phyloP scores from a whole-genome alignment of 306 rosid genomes.

The Malus domestica region DNA sequence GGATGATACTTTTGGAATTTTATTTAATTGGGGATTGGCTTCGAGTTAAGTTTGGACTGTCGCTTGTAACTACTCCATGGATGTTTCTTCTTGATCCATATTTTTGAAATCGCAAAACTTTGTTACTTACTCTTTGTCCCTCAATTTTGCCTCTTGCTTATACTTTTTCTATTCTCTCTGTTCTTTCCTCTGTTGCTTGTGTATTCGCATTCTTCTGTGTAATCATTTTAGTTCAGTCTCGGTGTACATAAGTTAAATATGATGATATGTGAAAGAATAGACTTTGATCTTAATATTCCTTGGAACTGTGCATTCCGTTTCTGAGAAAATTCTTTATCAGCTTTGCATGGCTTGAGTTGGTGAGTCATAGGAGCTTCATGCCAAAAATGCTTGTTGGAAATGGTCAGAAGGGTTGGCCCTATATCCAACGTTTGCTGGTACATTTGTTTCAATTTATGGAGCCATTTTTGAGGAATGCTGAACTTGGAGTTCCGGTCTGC shows the following conservation, averaged over 20 bases:
- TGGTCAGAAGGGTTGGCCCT: slow-evolving; percentile 90
- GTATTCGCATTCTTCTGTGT: background rate
- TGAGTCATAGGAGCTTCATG: slow-evolving; percentile 91
- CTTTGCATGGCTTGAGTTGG: slow-evolving; percentile 98
- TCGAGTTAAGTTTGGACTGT: background rate
- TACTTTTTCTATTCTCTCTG: background rate
- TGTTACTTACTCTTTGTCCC: background rate
- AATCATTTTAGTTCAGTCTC: background rate
- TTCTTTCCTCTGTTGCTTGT: background rate
- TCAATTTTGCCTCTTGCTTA: background rate
- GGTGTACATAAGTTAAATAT: background rate
- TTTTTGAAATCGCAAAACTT: background rate
- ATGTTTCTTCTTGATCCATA: background rate
- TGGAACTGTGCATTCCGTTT: background rate
- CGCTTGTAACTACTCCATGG: background rate
- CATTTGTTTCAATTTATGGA: slow-evolving; percentile 94
- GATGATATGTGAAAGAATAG: background rate
- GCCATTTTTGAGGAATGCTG: slow-evolving; percentile 94
- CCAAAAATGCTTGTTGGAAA: slow-evolving; percentile 92
- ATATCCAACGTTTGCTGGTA: slow-evolving; percentile 80
- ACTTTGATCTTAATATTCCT: background rate
- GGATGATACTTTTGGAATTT: background rate
- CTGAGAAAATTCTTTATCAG: slow-evolving; percentile 39
- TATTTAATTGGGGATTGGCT: background rate
- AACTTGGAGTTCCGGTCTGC: slow-evolving; percentile 78